Evolutionary conservation across 78 protist species (phyloP).

Genomic region (Cavenderia fasciculata): DNA sequence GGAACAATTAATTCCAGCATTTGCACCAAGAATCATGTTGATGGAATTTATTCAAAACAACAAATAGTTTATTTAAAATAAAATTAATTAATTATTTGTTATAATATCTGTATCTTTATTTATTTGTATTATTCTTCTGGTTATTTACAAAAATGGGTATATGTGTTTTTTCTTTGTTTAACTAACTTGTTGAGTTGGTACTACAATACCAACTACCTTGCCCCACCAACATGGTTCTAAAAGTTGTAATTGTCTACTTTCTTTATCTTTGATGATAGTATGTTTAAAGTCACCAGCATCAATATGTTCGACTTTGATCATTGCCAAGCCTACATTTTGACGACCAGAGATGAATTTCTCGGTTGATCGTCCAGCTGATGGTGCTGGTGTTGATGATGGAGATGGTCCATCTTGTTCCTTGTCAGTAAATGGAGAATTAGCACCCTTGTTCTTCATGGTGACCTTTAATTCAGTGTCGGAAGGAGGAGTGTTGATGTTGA

Average conservation of each 20-base stretch:
- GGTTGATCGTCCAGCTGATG: constrained; percentile 14
- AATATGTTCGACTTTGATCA: constrained; percentile 44
- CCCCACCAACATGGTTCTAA: constrained; percentile 61
- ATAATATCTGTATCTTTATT: no score
- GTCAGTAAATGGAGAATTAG: constrained; percentile 8
- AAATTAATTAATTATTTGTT: no score
- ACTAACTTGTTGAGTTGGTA: constrained; percentile 50
- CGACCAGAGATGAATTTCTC: constrained; percentile 38
- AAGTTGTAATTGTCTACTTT: constrained; percentile 22
- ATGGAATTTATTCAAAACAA: no score
- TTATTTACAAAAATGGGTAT: no score
- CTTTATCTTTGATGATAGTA: constrained; percentile 15
- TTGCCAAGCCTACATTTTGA: constrained; percentile 47
- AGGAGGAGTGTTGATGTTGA: constrained; percentile 9
- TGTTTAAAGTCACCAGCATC: constrained; percentile 16
- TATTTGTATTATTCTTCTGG: no score
- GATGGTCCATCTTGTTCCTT: neutral
- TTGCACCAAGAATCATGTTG: no score
- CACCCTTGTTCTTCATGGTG: neutral
- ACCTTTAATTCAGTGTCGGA: neutral
- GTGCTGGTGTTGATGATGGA: neutral
- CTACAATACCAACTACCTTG: constrained; percentile 8
- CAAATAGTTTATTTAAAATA: no score
- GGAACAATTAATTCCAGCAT: no score
- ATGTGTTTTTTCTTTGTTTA: no score